These are phyloP conservation scores for Pseudogymnoascus sp. DNA, from an alignment of 2,329 filamentous ascomycete species.

Conservation along the genomic window DNA sequence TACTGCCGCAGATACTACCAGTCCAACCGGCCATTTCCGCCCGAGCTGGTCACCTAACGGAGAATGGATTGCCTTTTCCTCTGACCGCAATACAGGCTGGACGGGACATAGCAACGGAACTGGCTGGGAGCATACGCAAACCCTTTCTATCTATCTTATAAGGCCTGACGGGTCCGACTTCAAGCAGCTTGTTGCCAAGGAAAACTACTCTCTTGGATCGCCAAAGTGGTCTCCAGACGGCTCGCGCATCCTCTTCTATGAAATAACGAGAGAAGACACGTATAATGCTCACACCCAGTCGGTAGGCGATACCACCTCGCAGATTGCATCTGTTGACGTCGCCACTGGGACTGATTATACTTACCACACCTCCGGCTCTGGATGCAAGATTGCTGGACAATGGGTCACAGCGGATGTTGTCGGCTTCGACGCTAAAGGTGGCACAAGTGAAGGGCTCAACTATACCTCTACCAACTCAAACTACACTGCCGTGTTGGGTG, in stretches of 20 bases:
- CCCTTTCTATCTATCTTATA: slow-evolving; percentile 35
- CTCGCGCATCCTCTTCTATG: slow-evolving; percentile 32
- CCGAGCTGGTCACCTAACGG: slow-evolving; percentile 37
- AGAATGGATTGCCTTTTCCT: slow-evolving; percentile 35
- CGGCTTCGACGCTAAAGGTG: slow-evolving; percentile 17
- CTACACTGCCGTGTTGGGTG: slow-evolving; percentile 10
- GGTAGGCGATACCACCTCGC: slow-evolving; percentile 24
- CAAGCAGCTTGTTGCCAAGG: slow-evolving; percentile 28
- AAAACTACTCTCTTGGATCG: slow-evolving; percentile 32
- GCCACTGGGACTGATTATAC: slow-evolving; percentile 31
- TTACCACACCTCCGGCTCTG: slow-evolving; percentile 18
- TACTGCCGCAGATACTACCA: slow-evolving; percentile 19
- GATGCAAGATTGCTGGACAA: slow-evolving; percentile 15
- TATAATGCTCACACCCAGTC: slow-evolving; percentile 31
- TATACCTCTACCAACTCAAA: slow-evolving; percentile 16
- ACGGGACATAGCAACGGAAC: slow-evolving; percentile 34
- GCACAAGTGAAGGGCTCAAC: slow-evolving; percentile 14
- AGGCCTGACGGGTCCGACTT: slow-evolving; percentile 33
- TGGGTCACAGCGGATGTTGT: slow-evolving; percentile 14
- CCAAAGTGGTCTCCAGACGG: slow-evolving; percentile 34
- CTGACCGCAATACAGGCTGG: slow-evolving; percentile 37
- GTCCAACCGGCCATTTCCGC: slow-evolving; percentile 32
- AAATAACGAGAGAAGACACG: slow-evolving; percentile 33
- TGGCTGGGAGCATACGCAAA: slow-evolving; percentile 36
- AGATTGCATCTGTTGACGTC: slow-evolving; percentile 34